Evolutionary conservation across 2,329 filamentous ascomycete genomes (phyloP), one percentile per base, ranked within the genome.

Genomic region (Trichoderma brevicompactum): DNA sequence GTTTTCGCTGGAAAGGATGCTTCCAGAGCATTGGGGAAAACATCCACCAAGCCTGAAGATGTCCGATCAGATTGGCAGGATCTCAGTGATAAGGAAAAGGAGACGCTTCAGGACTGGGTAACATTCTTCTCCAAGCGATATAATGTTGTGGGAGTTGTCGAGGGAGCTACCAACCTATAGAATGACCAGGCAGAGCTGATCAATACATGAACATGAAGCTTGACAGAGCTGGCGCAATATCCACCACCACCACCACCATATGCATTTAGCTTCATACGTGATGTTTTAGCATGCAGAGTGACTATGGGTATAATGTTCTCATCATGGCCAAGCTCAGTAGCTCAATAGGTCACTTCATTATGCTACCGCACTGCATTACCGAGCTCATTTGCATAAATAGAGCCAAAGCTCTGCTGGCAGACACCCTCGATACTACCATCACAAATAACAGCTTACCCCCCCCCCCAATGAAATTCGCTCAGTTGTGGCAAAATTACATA

Each of bases 81-180:
- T 73, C 82, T 99, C 59, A 82, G 84, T 13, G 93, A 96, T 23
- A 93, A 95, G 78, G 89, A 97, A 77, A 92, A 95, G 81, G 87
- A 86, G 32, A 89, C 91, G 3, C 80, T 99, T 67, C 85, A 94
- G 62, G 95, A 99, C 77, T 99, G 95, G 95, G 87, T 90, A 69
- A 96, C 91, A 2, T 99, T 96, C 80, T 99, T 99, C 79, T 92
- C 90, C 70, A 99, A 98, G 82, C 85, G 95, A 65, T 99, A 99
- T 81, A 98, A 97, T 73, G 86, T 98, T 59, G 88, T 96, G 53
- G 92, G 92, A 13, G 76, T 82, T 64, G 86, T 91, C 15, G 79
- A 83, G 66, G 86, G 85, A 41, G 86, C 86, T 34, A 87, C 83
- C 34, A 89, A 89, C 72, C 78, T 80, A 72, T 83, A 82, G 63